phyloP scores from a whole-genome alignment of 495 filamentous ascomycete species.

The Neurospora discreta region DNA sequence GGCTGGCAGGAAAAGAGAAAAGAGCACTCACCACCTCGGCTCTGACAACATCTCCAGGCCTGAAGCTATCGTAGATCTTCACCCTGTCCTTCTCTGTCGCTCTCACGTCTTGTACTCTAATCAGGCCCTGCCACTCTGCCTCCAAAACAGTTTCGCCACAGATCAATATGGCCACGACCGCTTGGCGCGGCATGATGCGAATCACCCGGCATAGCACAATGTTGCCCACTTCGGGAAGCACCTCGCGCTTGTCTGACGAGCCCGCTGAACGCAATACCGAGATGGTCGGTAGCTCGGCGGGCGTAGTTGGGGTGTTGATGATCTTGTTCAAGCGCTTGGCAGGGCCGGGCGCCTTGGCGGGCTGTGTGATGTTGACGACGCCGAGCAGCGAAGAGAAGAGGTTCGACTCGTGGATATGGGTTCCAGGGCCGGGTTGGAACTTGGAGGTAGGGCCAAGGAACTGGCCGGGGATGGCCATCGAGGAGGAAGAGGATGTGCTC shows the following conservation, averaged over 20 bases:
- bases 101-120: conserved; percentile 77
- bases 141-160: conserved; percentile 54
- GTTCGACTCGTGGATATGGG: conserved; percentile 59
- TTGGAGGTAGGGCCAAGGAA: conserved; percentile 54
- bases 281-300: conserved; percentile 27
- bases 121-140: conserved; percentile 49
- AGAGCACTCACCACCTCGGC: conserved; percentile 62
- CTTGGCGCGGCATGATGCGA: conserved; percentile 72
- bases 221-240: conserved; percentile 69
- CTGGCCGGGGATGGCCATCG: conserved; percentile 58
- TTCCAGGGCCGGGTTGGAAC: conserved; percentile 66
- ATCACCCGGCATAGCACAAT: conserved; percentile 75
- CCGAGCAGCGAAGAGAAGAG: conserved; percentile 66
- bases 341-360: conserved; percentile 41
- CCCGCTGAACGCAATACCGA: conserved; percentile 16
- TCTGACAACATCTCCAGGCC: conserved; percentile 86
- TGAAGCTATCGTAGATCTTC: conserved; percentile 79
- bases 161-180: conserved; percentile 69
- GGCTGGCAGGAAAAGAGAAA: background rate
- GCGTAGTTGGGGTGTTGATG: conserved; percentile 20
- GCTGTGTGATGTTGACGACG: conserved; percentile 40
- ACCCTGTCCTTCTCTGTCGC: conserved; percentile 94
- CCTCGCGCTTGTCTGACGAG: conserved; percentile 47
- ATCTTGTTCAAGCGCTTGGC: conserved; percentile 46
- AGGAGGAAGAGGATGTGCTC: conserved; percentile 10